Evolutionary conservation across 2,329 filamentous ascomycete genomes (phyloP), one percentile per base, ranked within the genome.

Genomic region (Xenoacremonium recifei): DNA sequence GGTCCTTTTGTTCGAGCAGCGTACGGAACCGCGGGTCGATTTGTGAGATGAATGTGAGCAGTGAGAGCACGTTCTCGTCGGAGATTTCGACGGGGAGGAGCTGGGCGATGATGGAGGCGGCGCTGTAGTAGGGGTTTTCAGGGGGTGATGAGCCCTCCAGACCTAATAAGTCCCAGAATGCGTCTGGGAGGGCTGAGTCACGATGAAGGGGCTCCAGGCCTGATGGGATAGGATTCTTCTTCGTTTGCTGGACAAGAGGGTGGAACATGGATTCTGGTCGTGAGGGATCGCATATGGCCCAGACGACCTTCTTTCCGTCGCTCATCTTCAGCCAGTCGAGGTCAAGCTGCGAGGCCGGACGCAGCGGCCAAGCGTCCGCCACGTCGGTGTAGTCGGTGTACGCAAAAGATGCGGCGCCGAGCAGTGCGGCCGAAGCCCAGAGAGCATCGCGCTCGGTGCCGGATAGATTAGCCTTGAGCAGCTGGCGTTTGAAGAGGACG

Each of bases 291-390:
- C 73, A 64, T 0, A 81, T 55, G 2, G 67, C 55, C 71, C 73
- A 81, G 1, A 84, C 64, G 4, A 69, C 67, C 39, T 66, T 70
- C 59, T 84, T 84, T 0, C 77, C 76, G 11, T 76, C 69, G 43
- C 67, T 71, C 57, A 84, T 70, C 37, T 66, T 73, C 3, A 84
- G 55, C 81, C 80, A 85, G 51, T 77, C 68, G 2, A 84, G 63
- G 47, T 82, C 76, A 1, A 61, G 34, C 1, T 36, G 53, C 1
- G 63, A 63, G 0, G 65, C 57, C 3, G 61, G 48, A 27, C 67
- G 72, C 2, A 85, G 61, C 1, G 81, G 81, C 80, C 80, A 85
- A 3, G 74, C 67, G 40, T 75, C 58, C 6, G 11, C n/a, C 7
- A 18, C 9, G 37, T 71, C 59, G 1, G 54, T 45, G 1, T 65